Evolutionary conservation across 2,329 filamentous ascomycete genomes (phyloP).

Genomic region (Colletotrichum siamense): DNA sequence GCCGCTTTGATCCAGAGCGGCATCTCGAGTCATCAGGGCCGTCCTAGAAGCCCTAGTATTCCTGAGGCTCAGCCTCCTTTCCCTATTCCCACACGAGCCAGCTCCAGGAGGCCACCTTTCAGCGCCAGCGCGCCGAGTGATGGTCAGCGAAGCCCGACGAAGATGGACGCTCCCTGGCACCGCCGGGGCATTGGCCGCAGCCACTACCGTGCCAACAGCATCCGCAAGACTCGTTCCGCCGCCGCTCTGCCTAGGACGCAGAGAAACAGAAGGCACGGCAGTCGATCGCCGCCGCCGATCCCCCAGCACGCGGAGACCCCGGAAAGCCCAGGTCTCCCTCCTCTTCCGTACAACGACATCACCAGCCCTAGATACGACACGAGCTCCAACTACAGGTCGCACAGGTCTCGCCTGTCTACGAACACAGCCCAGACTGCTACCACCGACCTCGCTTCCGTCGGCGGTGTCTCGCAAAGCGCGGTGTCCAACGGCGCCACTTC

Average conservation of each 20-base stretch:
- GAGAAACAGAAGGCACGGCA: conserved; percentile 54
- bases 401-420: conserved; percentile 65
- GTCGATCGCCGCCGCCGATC: conserved; percentile 68
- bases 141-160: conserved; percentile 78
- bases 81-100: conserved; percentile 88
- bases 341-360: conserved; percentile 75
- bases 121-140: conserved; percentile 72
- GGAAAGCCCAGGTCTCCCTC: conserved; percentile 75
- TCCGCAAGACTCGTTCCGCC: conserved; percentile 86
- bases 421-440: conserved; percentile 58
- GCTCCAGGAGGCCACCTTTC: conserved; percentile 76
- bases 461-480: conserved; percentile 56
- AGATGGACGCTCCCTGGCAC: conserved; percentile 59
- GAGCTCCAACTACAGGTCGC: conserved; percentile 46
- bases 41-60: conserved; percentile 69
- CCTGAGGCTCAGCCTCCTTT: conserved; percentile 78
- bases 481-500: conserved; percentile 36
- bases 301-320: conserved; percentile 71
- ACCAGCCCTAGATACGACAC: conserved; percentile 57
- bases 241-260: conserved; percentile 69
- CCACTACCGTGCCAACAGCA: conserved; percentile 64
- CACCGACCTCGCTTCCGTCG: conserved; percentile 36
- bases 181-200: conserved; percentile 54
- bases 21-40: conserved; percentile 70
- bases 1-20: conserved; percentile 83